phyloP scores from a whole-genome alignment of 805 yeast genomes.

The Candida broadrunensis region DNA sequence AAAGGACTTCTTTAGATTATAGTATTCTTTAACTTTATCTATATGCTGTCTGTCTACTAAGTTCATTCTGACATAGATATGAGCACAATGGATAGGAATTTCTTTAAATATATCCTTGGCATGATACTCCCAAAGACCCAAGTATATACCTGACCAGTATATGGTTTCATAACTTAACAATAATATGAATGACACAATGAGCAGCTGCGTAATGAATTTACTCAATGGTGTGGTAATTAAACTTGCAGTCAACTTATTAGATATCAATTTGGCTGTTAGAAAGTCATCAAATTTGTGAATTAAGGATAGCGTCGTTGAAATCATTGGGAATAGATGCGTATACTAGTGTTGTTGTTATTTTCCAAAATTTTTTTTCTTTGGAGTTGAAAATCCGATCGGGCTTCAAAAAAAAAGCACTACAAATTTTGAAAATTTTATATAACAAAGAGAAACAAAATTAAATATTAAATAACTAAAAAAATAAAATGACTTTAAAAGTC shows the following conservation, averaged over 20 bases:
- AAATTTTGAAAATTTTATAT: no score
- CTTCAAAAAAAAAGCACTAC: no score
- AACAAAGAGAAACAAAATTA: no score
- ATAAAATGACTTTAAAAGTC: no score
- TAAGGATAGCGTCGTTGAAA: no score
- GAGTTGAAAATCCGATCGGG: no score
- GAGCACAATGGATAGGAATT: conserved; percentile 77
- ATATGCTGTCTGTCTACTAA: conserved; percentile 19
- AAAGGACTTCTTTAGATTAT: conserved; percentile 21
- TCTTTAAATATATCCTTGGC: conserved; percentile 65
- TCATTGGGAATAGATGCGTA: no score
- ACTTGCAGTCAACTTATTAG: conserved; percentile 18
- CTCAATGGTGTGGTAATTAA: conserved; percentile 23
- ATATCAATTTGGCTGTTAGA: neutral
- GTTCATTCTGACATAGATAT: conserved; percentile 56
- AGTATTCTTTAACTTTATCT: conserved; percentile 23
- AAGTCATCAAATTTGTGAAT: no score
- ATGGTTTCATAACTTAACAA: conserved; percentile 36
- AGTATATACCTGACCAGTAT: conserved; percentile 41
- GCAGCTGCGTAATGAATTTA: conserved; percentile 25
- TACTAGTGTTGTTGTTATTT: no score
- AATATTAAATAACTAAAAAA: no score
- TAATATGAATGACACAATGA: conserved; percentile 19
- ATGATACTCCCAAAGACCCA: conserved; percentile 46
- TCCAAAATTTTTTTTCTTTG: no score